Conservation (phyloP, 2,329 filamentous ascomycete genomes). For the Didymella segeticola region DNA sequence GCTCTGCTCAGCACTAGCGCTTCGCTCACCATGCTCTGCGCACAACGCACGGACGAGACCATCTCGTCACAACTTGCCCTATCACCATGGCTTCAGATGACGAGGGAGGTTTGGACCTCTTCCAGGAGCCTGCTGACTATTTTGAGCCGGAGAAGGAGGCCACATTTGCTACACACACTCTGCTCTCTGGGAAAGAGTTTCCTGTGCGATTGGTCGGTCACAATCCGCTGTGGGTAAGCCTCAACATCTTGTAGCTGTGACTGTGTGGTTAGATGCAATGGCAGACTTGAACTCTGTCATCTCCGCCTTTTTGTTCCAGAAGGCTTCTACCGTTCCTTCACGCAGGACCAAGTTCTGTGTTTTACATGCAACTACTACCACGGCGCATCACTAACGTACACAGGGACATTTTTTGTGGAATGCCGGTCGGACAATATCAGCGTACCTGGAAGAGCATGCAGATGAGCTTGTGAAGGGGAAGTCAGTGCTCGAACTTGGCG, state of each 20-base stretch:
- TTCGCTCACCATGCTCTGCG: conserved; percentile 16
- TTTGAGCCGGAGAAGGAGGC: conserved; percentile 79
- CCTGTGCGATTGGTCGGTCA: conserved; percentile 82
- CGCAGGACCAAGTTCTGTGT: no score
- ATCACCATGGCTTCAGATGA: conserved; percentile 37
- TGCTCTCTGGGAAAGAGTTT: conserved; percentile 70
- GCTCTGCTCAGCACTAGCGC: conserved; percentile 13
- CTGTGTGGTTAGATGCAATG: background rate
- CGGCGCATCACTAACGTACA: conserved; percentile 23
- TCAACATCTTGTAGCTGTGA: no score
- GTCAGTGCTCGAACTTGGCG: conserved; percentile 86
- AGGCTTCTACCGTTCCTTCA: background rate
- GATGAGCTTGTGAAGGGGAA: conserved; percentile 65
- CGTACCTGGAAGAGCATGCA: conserved; percentile 77
- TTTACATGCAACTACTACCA: background rate
- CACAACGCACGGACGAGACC: conserved; percentile 25
- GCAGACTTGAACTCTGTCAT: conserved; percentile 1
- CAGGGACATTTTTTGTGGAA: conserved; percentile 90
- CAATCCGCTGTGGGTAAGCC: conserved; percentile 79
- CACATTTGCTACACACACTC: conserved; percentile 73
- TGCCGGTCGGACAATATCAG: conserved; percentile 77
- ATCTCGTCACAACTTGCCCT: conserved; percentile 20
- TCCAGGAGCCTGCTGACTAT: conserved; percentile 81
- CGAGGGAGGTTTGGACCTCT: conserved; percentile 62
- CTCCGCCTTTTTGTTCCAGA: conserved; percentile 2